Conservation (phyloP, 2,329 filamentous ascomycete species). For the Blumeriella jaapii region DNA sequence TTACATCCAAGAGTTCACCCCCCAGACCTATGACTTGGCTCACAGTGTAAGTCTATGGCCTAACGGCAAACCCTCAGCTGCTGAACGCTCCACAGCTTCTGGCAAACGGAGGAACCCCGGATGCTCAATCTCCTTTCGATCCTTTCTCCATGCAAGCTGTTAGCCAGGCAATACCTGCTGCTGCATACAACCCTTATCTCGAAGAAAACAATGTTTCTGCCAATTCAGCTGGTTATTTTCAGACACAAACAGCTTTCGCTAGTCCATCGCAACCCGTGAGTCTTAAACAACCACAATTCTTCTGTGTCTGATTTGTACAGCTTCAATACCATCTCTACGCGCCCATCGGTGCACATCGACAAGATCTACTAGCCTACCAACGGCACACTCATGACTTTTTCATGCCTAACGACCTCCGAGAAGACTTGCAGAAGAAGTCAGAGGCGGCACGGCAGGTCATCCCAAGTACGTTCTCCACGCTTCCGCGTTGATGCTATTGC, state of each 20-base stretch:
- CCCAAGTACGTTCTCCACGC: conserved; percentile 44
- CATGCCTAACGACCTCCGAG: conserved; percentile 71
- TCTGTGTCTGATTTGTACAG: conserved; percentile 31
- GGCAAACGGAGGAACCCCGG: conserved; percentile 38
- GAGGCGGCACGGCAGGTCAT: conserved; percentile 79
- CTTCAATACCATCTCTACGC: conserved; percentile 90
- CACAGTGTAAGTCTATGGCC: conserved; percentile 31
- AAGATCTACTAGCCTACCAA: conserved; percentile 76
- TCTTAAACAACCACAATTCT: too few species aligned
- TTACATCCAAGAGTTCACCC: conserved; percentile 48
- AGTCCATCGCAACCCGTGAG: conserved; percentile 48
- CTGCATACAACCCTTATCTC: conserved; percentile 64
- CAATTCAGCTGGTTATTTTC: conserved; percentile 54
- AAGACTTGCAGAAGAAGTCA: conserved; percentile 80
- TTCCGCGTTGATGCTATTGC: conserved; percentile 9
- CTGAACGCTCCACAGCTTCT: conserved; percentile 25
- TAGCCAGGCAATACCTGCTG: conserved; percentile 36
- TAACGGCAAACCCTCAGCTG: neutral
- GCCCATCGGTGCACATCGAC: conserved; percentile 69
- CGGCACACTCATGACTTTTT: conserved; percentile 85
- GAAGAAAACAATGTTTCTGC: conserved; percentile 50
- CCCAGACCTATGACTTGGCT: conserved; percentile 41
- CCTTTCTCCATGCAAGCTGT: conserved; percentile 52
- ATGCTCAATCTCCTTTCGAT: conserved; percentile 44
- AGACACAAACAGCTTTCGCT: conserved; percentile 40